Base-by-base conservation (phyloP, 2,329 filamentous ascomycete genomes). In the Chrysosporium queenslandicum region DNA sequence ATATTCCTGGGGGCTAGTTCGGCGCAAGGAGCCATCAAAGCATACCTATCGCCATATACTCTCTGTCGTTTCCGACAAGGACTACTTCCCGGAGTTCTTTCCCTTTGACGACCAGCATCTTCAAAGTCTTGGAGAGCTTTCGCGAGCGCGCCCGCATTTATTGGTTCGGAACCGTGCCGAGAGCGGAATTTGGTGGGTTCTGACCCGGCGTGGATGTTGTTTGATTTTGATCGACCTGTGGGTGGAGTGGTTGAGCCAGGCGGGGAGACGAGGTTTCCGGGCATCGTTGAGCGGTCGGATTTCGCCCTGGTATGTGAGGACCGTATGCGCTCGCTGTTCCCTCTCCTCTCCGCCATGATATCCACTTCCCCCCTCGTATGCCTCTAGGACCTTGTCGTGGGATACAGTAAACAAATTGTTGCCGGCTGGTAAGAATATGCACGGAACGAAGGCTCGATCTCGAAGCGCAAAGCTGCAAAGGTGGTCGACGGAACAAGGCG, bases 31-130 rank as follows among this genome's bases (percentile, higher is more conserved):
- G n/a, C n/a, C n/a, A n/a, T n/a, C 21, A 56, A 25, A 39, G 14
- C 53, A 32, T 58, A 86, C 83, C 76, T 73, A 58, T 79, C 76
- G 48, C 80, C 81, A 63, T 85, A 83, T 16, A 85, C 72, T 56
- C 82, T 74, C 65, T 83, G 82, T 58, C 82, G 75, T 68, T 86
- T 86, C 56, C 83, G 74, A 64, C 80, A 83, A 3, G 83, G 82
- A 65, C 82, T 86, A 27, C 78, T 76, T 40, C 74, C 77, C 3
- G 82, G 81, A 27, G 82, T 84, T 53, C 76, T 75, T 58, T 83
- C 80, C 61, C 80, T 70, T 43, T 74, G 71, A 55, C 74, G 73
- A n/a, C 77, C 77, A 11, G 74, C 74, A 53, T 80, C 76, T 59
- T 83, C 80, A 58, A 80, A 77, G 41, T 81, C 75, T 60, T 79